A percentile compares a stretch with the other conserved stretches of the same genome.
These are phyloP conservation scores for Ceraceosorus guamensis DNA, from an alignment of 1,284 basidiomycete genomes.

Conservation along the genomic window DNA sequence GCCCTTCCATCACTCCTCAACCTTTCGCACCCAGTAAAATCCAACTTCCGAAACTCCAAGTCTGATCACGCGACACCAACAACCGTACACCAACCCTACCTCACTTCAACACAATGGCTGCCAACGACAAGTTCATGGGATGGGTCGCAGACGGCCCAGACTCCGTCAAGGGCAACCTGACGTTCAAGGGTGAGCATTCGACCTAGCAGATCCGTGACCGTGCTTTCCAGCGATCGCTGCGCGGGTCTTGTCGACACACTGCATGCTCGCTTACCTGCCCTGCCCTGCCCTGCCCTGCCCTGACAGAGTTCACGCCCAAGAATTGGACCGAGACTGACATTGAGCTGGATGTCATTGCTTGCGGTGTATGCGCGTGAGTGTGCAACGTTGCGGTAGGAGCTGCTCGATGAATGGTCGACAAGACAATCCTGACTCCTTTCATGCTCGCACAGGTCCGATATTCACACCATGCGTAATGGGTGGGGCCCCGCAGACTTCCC, in stretches of 20 bases:
- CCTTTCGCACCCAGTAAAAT: too few relatives aligned
- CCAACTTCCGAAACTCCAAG: too few relatives aligned
- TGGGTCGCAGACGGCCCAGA: constrained; percentile 33
- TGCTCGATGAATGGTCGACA: neutral
- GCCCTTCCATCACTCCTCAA: too few relatives aligned
- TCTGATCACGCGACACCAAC: too few relatives aligned
- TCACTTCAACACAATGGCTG: neutral
- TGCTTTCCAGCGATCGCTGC: too few relatives aligned
- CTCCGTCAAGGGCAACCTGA: constrained; percentile 29
- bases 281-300: neutral
- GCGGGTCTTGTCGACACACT: neutral
- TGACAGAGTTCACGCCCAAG: constrained; percentile 23
- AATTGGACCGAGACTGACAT: constrained; percentile 29
- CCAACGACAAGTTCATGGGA: constrained; percentile 22
- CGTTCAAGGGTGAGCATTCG: constrained; percentile 29
- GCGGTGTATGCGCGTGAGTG: constrained; percentile 15
- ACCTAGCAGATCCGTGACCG: too few relatives aligned
- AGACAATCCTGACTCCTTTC: neutral
- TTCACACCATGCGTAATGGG: constrained; percentile 33
- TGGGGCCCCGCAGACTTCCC: constrained; percentile 35
- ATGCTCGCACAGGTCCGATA: constrained; percentile 5
- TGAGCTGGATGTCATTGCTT: constrained; percentile 30
- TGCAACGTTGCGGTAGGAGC: too few relatives aligned
- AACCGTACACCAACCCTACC: too few relatives aligned
- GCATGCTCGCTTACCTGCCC: neutral